Conservation (phyloP, 31 red algal species). For the Bonnemaisonia californica region DNA sequence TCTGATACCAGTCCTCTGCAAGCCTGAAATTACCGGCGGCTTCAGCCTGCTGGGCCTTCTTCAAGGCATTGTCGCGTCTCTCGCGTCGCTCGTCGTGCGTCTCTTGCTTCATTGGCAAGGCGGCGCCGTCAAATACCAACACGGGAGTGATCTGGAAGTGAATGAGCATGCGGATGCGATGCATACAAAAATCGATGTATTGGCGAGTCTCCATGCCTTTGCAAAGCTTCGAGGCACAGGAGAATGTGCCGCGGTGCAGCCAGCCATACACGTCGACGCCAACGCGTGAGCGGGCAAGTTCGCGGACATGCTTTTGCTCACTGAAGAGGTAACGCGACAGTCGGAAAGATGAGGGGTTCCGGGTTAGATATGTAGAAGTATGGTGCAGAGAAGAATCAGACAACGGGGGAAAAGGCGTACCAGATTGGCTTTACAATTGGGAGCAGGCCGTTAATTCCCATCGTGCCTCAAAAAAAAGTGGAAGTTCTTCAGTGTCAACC, state of each 20-base stretch:
- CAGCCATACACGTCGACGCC: constrained; percentile 92
- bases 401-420: background rate
- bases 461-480: background rate
- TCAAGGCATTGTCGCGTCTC: constrained; percentile 58
- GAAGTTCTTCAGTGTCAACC: too few relatives aligned
- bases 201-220: constrained; percentile 56
- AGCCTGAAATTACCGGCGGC: constrained; percentile 50
- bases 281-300: constrained; percentile 67
- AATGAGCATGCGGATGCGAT: constrained; percentile 85
- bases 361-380: background rate
- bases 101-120: constrained; percentile 84
- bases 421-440: constrained; percentile 46
- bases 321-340: background rate
- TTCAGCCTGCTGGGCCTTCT: constrained; percentile 40
- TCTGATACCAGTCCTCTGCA: constrained; percentile 85
- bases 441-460: constrained; percentile 40
- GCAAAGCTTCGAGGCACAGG: constrained; percentile 79
- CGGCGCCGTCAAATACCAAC: constrained; percentile 95
- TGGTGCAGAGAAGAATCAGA: background rate
- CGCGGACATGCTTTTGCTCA: constrained; percentile 55
- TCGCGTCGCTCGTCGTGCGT: constrained; percentile 69
- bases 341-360: background rate
- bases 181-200: constrained; percentile 80
- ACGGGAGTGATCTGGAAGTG: constrained; percentile 79
- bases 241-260: constrained; percentile 85